Conservation (phyloP, 345 rosid species). For the Brassica nigra region DNA sequence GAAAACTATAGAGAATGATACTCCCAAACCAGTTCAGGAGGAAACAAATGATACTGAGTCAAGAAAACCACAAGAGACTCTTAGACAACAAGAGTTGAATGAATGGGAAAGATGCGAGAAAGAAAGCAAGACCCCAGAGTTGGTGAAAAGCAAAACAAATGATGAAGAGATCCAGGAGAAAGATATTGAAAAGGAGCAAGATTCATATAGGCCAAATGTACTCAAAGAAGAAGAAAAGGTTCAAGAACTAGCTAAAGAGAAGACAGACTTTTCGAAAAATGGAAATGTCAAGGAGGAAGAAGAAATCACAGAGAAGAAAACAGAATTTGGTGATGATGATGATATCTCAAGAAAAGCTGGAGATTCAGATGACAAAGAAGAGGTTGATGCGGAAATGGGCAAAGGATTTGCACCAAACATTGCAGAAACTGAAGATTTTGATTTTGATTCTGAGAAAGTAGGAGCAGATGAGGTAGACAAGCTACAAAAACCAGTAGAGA, state of each 20-base stretch:
- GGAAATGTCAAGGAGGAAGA: neutral
- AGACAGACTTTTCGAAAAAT: neutral
- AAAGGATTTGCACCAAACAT: neutral
- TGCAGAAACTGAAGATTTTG: conserved; percentile 12
- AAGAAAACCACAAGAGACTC: conserved; percentile 12
- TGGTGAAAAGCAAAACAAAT: neutral
- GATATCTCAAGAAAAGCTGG: conserved; percentile 4
- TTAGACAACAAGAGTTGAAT: conserved; percentile 11
- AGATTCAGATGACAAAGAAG: conserved; percentile 4
- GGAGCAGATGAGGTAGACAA: neutral
- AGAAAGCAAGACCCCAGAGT: conserved; percentile 4
- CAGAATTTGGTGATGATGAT: neutral
- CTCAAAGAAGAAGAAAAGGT: neutral
- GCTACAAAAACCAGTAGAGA: neutral
- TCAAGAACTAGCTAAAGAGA: conserved; percentile 7
- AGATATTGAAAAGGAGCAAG: conserved; percentile 31
- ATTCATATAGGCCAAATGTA: conserved; percentile 17
- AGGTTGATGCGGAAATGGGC: neutral
- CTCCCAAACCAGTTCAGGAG: conserved; percentile 14
- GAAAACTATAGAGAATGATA: neutral
- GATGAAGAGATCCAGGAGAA: conserved; percentile 26
- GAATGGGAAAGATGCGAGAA: neutral
- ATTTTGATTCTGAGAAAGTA: neutral
- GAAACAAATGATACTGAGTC: neutral
- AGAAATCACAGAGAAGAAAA: neutral